Base-by-base conservation (phyloP, 176 grass and related monocot species). In the Metroxylon sagu region DNA sequence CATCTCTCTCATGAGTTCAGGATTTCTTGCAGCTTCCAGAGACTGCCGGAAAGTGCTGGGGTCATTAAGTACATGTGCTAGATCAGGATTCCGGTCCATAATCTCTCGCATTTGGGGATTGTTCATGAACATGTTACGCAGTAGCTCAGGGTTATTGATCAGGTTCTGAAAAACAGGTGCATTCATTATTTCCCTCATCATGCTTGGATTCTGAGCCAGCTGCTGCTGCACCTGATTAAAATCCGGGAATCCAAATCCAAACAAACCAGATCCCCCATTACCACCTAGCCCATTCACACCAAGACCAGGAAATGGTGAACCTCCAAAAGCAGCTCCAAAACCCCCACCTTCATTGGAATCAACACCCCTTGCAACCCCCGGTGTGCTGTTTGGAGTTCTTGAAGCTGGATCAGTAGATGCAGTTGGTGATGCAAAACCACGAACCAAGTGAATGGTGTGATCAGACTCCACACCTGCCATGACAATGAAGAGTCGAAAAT, bases 181-280 rank as follows among this genome's bases (percentile, higher is more conserved):
- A 64, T 98, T 98, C 94, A 98, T 93, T 68, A 98, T 88, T 53
- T 98, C 88, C 68, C 85, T 82, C 88, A 93, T 98, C 56, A 98
- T 74, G 66, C 77, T 85, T 65, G 94, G 94, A 69, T 98, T 98
- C 82, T 98, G 93, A 72, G 59, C 85, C 74, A 98, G 81, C 21
- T 93, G 94, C 31, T 98, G 94, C 52, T 98, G 88, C 77, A 98
- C 73, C 73, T 83, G 77, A 66, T 92, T 88, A 64, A 98, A 60
- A 61, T 93, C 88, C 19, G 88, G 79, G 61, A 98, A 61, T 63
- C 80, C 78, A 66, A 62, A 5, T 29, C 92, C 83, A 56, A 90
- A 79, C 50, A 82, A 49, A 66, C 73, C 70, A 0, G 87, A 61
- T 55, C 75, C 15, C 25, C 68, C 75, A 62, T 60, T 78, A 57